Base-by-base conservation (phyloP, 2,329 filamentous ascomycete species). In the Ophiobolus disseminans region DNA sequence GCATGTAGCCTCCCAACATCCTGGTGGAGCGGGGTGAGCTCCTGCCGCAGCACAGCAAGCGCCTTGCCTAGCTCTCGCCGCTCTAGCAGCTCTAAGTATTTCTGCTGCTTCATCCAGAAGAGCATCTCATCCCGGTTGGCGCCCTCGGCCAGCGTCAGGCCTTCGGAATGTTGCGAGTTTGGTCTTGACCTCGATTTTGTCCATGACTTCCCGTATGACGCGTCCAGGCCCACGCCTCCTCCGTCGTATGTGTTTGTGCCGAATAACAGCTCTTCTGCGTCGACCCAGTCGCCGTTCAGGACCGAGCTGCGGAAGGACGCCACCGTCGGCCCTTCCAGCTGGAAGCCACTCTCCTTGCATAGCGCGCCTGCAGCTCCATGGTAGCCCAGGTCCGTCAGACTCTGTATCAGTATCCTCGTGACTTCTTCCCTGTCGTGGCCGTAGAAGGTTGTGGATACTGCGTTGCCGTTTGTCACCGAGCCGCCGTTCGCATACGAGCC, bases 381-480 rank as follows among this genome's bases (percentile, higher is more conserved):
- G 68, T 97, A 97, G 2, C 94, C 94, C 76, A 99, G 81, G 70
- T 97, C 93, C 19, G 86, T 84, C 57, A 99, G 76, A 26, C 91
- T 89, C 74, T 99, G 94, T 65, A 99, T 94, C 63, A 99, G 75
- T 56, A 97, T 88, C 44, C 94, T 82, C 4, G 93, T 96, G 35
- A 97, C 88, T 76, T 99, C 93, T 78, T 96, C 91, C 69, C 91
- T 85, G 68, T 94, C 85, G 69, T 97, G 93, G 14, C 91, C 92
- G 66, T 86, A 88, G 72, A 95, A 97, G 25, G 78, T 77, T 4
- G 77, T 37, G 21, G 72, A 63, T 16, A 66, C 35, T 17, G 66
- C 48, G 31, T 60, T 63, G 19, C 65, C 65, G 40, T 66, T 69
- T 8, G 65, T 53, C 53, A 69, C 60, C 42, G 70, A 60, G 38